Evolutionary conservation across 75 land plant genomes (phyloP).

Genomic region (Picea sitchensis): DNA sequence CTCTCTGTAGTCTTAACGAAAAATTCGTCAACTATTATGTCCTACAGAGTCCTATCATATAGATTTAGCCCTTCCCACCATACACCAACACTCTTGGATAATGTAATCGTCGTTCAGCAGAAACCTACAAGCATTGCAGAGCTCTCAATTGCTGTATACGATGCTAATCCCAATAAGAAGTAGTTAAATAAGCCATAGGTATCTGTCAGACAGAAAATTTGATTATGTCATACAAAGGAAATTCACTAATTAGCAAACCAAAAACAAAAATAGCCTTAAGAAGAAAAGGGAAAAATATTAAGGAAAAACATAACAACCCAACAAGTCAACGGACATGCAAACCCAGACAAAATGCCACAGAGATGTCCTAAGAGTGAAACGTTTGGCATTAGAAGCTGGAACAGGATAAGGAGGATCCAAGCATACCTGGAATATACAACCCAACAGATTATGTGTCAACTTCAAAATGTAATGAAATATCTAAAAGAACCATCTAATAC

Average conservation of each 20-base stretch:
- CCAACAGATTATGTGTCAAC: constrained; percentile 1
- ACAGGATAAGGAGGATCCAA: constrained; percentile 80
- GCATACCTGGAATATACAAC: constrained; percentile 64
- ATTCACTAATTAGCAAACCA: background rate
- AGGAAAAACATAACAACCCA: background rate
- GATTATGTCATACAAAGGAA: background rate
- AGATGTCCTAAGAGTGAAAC: constrained; percentile 93
- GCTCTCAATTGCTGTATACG: constrained; percentile 72
- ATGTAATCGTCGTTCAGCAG: background rate
- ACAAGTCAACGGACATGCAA: constrained; percentile 67
- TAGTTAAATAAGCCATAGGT: constrained; percentile 76
- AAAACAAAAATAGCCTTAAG: background rate
- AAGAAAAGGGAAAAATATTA: background rate
- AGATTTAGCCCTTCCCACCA: background rate
- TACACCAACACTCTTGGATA: background rate
- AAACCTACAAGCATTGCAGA: constrained; percentile 68
- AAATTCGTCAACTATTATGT: background rate
- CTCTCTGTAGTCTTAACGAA: background rate
- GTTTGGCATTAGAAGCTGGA: constrained; percentile 87
- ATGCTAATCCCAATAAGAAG: constrained; percentile 60
- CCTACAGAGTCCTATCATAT: background rate
- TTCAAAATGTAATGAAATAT: background rate
- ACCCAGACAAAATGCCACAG: constrained; percentile 96
- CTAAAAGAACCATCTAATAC: background rate
- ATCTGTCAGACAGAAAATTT: constrained; percentile 38